These are phyloP conservation scores for Ustilago curta DNA, from an alignment of 1,284 basidiomycete genomes.

Conservation along the genomic window DNA sequence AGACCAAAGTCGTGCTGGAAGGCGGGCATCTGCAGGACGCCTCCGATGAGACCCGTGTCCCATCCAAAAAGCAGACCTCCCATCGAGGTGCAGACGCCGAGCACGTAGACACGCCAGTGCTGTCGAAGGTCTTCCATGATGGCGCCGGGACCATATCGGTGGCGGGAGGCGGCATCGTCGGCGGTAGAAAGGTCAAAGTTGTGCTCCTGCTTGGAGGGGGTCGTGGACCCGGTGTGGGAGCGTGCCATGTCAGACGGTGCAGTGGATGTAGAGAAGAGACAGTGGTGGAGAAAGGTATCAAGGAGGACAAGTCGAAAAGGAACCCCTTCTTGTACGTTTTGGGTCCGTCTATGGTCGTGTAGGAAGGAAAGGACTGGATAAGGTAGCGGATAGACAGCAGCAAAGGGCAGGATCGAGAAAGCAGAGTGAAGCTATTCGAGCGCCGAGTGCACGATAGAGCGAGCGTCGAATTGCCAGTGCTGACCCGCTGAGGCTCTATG, in stretches of 20 bases:
- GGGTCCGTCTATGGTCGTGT: not conserved
- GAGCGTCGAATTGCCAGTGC: constrained; percentile 2
- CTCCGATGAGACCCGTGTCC: constrained; percentile 51
- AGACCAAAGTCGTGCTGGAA: constrained; percentile 50
- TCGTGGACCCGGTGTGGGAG: constrained; percentile 24
- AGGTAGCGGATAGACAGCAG: not conserved
- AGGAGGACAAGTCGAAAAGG: not conserved
- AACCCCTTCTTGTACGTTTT: constrained; percentile 1
- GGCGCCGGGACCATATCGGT: constrained; percentile 15
- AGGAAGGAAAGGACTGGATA: not conserved
- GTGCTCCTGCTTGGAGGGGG: constrained; percentile 41
- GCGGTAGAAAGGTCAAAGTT: constrained; percentile 14
- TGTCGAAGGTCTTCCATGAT: constrained; percentile 30
- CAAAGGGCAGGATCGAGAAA: not conserved
- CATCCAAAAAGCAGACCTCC: constrained; percentile 49
- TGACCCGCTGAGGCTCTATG: not conserved
- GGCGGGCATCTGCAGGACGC: constrained; percentile 41
- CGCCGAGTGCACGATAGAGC: not conserved
- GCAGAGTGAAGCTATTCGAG: not conserved
- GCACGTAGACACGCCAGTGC: constrained; percentile 49
- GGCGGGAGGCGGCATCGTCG: constrained; percentile 14
- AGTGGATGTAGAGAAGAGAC: not conserved
- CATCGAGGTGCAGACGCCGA: constrained; percentile 39
- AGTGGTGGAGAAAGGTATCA: not conserved
- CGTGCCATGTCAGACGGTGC: constrained; percentile 14